Evolutionary conservation across 208 protist species (phyloP), one percentile per base, ranked within the genome.

Genomic region (Trypanosoma cruzi): DNA sequence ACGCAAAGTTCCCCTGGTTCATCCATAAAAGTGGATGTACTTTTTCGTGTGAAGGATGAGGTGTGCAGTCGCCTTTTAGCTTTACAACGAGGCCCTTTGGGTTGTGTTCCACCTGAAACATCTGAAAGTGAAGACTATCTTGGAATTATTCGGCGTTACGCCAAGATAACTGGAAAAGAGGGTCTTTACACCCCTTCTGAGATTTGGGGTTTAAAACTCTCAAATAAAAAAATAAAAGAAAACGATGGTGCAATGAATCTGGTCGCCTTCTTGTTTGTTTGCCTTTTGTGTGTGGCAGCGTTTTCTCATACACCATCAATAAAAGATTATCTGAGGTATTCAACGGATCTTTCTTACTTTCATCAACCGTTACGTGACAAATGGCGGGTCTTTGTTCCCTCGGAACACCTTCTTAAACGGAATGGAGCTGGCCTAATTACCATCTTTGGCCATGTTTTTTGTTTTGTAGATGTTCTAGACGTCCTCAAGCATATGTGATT

Each of bases 381-480:
- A 55, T 67, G 68, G 46, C 55, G 53, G 40, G 36, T 18, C 5
- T 61, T 68, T 63, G 49, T 81, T n/a, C 49, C 62, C 55, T 34
- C n/a, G 40, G 64, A 66, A 22, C 63, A 81, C 37, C 49, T 62
- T 58, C 22, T 81, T 32, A 77, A 48, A 20, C 62, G 28, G 28
- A 68, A 55, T 22, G 59, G 65, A 10, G 53, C 24, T 16, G 64
- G 62, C 31, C 49, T 77, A 14, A 31, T 73, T 46, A 81, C 75
- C 7, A 29, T 77, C 2, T 54, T 63, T 46, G 48, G 57, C 53
- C 64, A 46, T 28, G 48, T 73, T 2, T 48, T 76, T 46, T 81
- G 75, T 50, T 65, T 37, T 44, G 53, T 77, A n/a, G 75, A 81
- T 68, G 44, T 81, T 42, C 73, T 61, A 56, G 75, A 81, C 64